Conservation (phyloP, 352 stramenopile genomes). For the Phytophthora aleatoria region DNA sequence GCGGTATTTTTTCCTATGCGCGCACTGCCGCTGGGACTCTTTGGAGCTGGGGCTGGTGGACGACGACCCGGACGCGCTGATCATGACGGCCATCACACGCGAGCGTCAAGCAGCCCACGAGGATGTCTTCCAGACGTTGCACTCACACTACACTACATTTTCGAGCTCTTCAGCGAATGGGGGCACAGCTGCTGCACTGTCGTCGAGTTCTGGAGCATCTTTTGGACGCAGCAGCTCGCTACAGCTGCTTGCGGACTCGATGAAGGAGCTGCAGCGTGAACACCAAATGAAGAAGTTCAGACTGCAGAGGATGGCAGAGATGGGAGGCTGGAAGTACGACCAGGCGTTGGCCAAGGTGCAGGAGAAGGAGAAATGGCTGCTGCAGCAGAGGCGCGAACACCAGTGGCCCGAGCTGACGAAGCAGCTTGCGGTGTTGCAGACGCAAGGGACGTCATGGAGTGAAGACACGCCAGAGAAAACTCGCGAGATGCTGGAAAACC, state of each 20-base stretch:
- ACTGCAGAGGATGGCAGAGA: constrained; percentile 65
- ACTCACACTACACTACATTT: constrained; percentile 55
- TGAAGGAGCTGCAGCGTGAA: constrained; percentile 83
- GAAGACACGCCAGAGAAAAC: constrained; percentile 18
- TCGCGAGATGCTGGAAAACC: constrained; percentile 26
- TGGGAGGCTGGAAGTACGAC: constrained; percentile 79
- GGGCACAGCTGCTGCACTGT: neutral
- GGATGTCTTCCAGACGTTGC: constrained; percentile 74
- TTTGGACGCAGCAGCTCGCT: constrained; percentile 39
- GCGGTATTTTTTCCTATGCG: constrained; percentile 82
- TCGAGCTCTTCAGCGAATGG: constrained; percentile 14
- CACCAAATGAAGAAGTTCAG: constrained; percentile 87
- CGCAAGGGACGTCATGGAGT: constrained; percentile 10
- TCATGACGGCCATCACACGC: constrained; percentile 78
- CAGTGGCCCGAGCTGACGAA: constrained; percentile 61
- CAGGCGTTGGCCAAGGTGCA: constrained; percentile 54
- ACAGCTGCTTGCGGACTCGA: constrained; percentile 61
- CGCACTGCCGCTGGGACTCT: constrained; percentile 89
- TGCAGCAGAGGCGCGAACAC: constrained; percentile 58
- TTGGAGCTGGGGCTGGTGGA: constrained; percentile 63
- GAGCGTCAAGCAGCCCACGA: constrained; percentile 78
- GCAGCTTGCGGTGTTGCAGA: constrained; percentile 41
- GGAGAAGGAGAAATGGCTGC: constrained; percentile 65
- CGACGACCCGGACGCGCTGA: constrained; percentile 81
- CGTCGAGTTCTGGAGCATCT: constrained; percentile 14